Conservation (phyloP, 2,329 filamentous ascomycete species). For the Onygenales sp. region DNA sequence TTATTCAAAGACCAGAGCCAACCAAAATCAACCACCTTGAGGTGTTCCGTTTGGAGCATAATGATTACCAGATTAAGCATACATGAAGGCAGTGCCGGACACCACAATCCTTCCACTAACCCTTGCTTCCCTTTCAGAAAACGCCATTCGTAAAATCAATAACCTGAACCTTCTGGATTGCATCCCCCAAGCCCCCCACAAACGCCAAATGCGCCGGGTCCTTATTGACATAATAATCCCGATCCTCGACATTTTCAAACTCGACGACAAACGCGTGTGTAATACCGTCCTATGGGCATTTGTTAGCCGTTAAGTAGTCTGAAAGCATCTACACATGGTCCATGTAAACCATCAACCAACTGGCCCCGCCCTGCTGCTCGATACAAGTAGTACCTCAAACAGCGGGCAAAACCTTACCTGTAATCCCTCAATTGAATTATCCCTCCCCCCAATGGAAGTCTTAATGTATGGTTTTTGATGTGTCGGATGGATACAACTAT, state of each 20-base stretch:
- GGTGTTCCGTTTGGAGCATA: too few relatives aligned
- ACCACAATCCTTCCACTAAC: background rate
- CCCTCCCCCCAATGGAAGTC: conserved; percentile 47
- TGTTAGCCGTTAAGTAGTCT: background rate
- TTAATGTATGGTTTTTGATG: conserved; percentile 53
- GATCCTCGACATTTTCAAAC: conserved; percentile 54
- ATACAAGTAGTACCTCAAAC: background rate
- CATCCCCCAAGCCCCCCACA: conserved; percentile 31
- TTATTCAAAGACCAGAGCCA: too few relatives aligned
- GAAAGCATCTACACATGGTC: background rate
- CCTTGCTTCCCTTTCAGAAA: conserved; percentile 10
- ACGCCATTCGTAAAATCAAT: conserved; percentile 25
- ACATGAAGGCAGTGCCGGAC: background rate
- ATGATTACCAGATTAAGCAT: background rate
- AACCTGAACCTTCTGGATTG: conserved; percentile 26
- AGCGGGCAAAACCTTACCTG: conserved; percentile 39
- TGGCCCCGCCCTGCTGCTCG: too few relatives aligned
- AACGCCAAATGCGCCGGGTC: conserved; percentile 58
- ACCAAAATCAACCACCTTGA: too few relatives aligned
- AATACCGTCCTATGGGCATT: conserved; percentile 45
- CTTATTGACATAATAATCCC: conserved; percentile 57
- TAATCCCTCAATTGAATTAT: conserved; percentile 53
- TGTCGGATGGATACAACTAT: conserved; percentile 51
- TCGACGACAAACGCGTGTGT: conserved; percentile 62
- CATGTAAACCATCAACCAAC: too few relatives aligned